Evolutionary conservation across 1,284 basidiomycete species (phyloP).

Genomic region (Phenoliferia sp.): DNA sequence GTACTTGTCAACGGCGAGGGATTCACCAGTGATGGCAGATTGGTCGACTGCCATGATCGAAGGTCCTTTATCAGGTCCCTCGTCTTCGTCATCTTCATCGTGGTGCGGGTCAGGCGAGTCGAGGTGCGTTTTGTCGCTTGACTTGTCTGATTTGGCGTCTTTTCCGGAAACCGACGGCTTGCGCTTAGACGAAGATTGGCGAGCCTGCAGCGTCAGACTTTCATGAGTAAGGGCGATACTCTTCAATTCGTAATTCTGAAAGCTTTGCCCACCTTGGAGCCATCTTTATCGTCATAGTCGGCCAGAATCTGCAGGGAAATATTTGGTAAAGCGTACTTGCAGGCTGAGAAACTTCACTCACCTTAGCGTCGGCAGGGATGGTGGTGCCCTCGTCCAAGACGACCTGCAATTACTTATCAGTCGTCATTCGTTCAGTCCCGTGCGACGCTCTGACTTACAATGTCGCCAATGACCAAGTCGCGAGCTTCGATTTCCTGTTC

Average conservation of each 20-base stretch:
- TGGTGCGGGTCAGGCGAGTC: constrained; percentile 4
- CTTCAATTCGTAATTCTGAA: too few species aligned
- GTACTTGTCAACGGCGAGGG: constrained; percentile 54
- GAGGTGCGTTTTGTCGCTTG: constrained; percentile 42
- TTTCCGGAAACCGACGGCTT: neutral
- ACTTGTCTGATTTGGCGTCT: neutral
- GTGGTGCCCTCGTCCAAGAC: constrained; percentile 51
- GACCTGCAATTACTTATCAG: constrained; percentile 21
- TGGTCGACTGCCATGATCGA: constrained; percentile 52
- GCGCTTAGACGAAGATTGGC: too few species aligned
- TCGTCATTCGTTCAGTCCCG: neutral
- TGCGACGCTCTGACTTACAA: constrained; percentile 38
- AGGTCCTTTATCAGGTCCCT: constrained; percentile 49
- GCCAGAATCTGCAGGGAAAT: constrained; percentile 51
- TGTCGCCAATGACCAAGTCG: constrained; percentile 55
- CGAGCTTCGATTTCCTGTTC: constrained; percentile 53
- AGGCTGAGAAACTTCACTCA: neutral
- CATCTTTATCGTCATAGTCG: constrained; percentile 47
- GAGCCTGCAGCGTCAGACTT: too few species aligned
- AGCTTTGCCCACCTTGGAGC: neutral
- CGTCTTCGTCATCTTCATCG: constrained; percentile 43
- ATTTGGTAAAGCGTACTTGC: too few species aligned
- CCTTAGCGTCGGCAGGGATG: constrained; percentile 51
- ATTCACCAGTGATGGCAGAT: constrained; percentile 53
- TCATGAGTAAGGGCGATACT: too few species aligned